These are phyloP conservation scores for Leccinum broughii DNA, from an alignment of 768 basidiomycete genomes.

Conservation along the genomic window DNA sequence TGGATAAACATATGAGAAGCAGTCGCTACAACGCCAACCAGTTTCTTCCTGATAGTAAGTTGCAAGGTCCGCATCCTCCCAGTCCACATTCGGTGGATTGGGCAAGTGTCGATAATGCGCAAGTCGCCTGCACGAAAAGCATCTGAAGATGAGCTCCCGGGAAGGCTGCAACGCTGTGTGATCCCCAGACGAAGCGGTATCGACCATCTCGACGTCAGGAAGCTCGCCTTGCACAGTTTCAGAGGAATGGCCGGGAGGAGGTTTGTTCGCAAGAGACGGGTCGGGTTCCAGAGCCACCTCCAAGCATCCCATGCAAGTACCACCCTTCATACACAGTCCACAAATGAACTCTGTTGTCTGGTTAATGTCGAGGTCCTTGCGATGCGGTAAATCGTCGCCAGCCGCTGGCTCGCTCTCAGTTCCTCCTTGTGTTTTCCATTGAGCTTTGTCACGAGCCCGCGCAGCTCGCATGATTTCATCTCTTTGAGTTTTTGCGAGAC, in stretches of 20 bases:
- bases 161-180: slow-evolving; percentile 22
- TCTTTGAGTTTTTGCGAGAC: slow-evolving; percentile 62
- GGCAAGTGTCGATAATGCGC: slow-evolving; percentile 81
- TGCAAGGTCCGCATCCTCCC: slow-evolving; percentile 48
- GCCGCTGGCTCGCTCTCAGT: slow-evolving; percentile 19
- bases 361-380: slow-evolving; percentile 44
- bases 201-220: slow-evolving; percentile 39
- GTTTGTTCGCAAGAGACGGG: slow-evolving; percentile 23
- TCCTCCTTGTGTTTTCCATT: slow-evolving; percentile 35
- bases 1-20: slow-evolving; percentile 64
- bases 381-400: slow-evolving; percentile 43
- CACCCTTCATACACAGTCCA: slow-evolving; percentile 70
- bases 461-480: slow-evolving; percentile 74
- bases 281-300: slow-evolving; percentile 55
- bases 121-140: slow-evolving; percentile 77
- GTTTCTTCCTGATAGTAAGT: slow-evolving; percentile 55
- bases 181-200: slow-evolving; percentile 17
- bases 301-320: slow-evolving; percentile 76
- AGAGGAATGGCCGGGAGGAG: slow-evolving; percentile 1
- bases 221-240: slow-evolving; percentile 10
- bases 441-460: slow-evolving; percentile 48
- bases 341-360: slow-evolving; percentile 83
- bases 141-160: slow-evolving; percentile 71
- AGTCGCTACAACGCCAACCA: slow-evolving; percentile 76
- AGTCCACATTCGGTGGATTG: slow-evolving; percentile 39